Evolutionary conservation across 805 yeast species (phyloP), one percentile per base, ranked within the genome.

Genomic region (Yamadazyma phyllophila): DNA sequence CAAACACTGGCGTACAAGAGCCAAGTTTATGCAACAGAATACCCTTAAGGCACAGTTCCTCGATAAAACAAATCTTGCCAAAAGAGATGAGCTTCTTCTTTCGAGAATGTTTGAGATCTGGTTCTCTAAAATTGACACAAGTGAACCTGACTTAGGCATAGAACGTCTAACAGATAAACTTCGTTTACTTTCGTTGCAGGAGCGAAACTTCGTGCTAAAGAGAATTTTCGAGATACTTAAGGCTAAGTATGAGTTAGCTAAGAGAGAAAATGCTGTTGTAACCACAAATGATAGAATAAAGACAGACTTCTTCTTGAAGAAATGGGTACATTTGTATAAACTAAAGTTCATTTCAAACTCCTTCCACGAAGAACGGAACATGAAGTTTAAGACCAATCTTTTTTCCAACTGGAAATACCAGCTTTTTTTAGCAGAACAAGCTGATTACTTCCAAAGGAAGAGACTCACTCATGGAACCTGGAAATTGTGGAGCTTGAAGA

Each of bases 361-460:
- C 2, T 32, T 49, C n/a, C 30, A 46, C 6, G 33, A 15, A 7
- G 20, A 16, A 2, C 52, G 53, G 20, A 20, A 53, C 16, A 15
- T 6, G 0, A 16, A 26, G 1, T 8, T 46, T 12, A 35, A 48
- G 26, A 26, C 24, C 3, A 47, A 39, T 8, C 13, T 20, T 3
- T 50, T 58, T 26, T 39, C 34, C 11, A 13, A 46, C 16, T 62
- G 64, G 63, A 41, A 41, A 15, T 31, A 41, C 20, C 24, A 29
- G 13, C 7, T 16, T 11, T 33, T 32, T 3, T 3, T 38, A 2
- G 10, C 4, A 12, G 13, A 20, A 27, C 32, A 13, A 11, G 43
- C 46, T 5, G 26, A 39, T 7, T 12, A 9, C 2, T 39, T 20
- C 33, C 16, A 20, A 8, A 24, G 36, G 7, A n/a, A 13, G 12